Percentiles rank a stretch among this genome's conserved stretches.
Evolutionary conservation across 1,284 basidiomycete genomes (phyloP).

Genomic region (Fereydounia khargensis): DNA sequence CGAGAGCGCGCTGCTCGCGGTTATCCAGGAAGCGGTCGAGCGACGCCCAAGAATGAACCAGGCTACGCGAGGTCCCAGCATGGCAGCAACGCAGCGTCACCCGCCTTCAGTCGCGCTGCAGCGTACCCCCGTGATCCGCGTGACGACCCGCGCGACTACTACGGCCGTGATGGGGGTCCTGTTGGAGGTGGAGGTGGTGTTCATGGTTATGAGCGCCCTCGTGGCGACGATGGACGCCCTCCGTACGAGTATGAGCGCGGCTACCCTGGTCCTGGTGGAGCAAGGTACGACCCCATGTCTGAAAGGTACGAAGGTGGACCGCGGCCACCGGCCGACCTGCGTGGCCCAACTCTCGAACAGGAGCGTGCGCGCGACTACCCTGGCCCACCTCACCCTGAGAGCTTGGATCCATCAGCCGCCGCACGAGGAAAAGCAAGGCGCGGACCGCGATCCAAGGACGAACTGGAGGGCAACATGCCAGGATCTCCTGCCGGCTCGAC

Average conservation of each 20-base stretch:
- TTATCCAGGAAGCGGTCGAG: constrained; percentile 21
- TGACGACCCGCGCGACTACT: constrained; percentile 26
- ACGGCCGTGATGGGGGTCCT: constrained; percentile 11
- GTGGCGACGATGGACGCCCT: constrained; percentile 21
- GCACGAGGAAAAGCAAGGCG: constrained; percentile 20
- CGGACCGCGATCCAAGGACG: constrained; percentile 25
- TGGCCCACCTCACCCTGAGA: background rate
- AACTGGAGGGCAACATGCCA: constrained; percentile 19
- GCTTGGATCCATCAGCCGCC: constrained; percentile 7
- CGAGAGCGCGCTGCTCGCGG: constrained; percentile 24
- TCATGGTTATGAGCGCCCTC: constrained; percentile 24
- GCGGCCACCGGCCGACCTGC: constrained; percentile 9
- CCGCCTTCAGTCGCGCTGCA: constrained; percentile 25
- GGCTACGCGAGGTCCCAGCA: constrained; percentile 29
- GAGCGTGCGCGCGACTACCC: constrained; percentile 20
- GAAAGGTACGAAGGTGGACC: constrained; percentile 14
- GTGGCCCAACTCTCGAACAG: constrained; percentile 25
- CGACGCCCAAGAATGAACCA: constrained; percentile 34
- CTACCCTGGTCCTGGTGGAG: constrained; percentile 9
- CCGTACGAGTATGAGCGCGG: constrained; percentile 22
- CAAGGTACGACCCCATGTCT: constrained; percentile 9
- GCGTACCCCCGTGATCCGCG: constrained; percentile 29
- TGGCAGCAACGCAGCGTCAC: constrained; percentile 36
- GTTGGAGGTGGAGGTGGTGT: constrained; percentile 13
- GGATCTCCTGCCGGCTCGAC: constrained; percentile 28